A percentile compares a stretch with the other conserved stretches of the same genome.
Evolutionary conservation across 768 basidiomycete species (phyloP).

Genomic region (Tylopilus cervinicoccineus): DNA sequence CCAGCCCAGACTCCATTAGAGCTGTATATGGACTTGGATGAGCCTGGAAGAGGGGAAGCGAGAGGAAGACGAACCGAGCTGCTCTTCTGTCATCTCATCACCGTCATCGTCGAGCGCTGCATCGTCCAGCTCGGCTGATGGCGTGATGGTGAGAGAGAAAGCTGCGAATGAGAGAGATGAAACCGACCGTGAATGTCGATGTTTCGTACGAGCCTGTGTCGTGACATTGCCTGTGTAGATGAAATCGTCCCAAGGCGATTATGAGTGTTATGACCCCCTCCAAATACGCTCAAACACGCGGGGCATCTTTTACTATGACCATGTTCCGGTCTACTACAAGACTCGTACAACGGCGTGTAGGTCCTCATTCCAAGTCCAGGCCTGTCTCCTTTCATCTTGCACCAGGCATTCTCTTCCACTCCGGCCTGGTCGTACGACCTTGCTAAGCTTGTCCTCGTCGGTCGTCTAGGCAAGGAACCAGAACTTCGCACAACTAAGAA

Average conservation of each 20-base stretch:
- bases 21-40: slow-evolving; percentile 35
- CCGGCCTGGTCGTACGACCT: slow-evolving; percentile 54
- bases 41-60: background rate
- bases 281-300: slow-evolving; percentile 21
- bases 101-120: slow-evolving; percentile 72
- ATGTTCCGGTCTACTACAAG: slow-evolving; percentile 54
- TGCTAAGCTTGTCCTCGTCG: slow-evolving; percentile 74
- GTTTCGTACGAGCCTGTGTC: slow-evolving; percentile 88
- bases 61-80: slow-evolving; percentile 55
- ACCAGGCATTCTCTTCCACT: slow-evolving; percentile 64
- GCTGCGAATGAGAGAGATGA: background rate
- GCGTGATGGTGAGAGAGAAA: background rate
- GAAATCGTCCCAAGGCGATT: slow-evolving; percentile 8
- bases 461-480: slow-evolving; percentile 67
- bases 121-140: slow-evolving; percentile 83
- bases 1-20: slow-evolving; percentile 68
- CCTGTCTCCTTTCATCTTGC: background rate
- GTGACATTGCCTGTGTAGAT: slow-evolving; percentile 59
- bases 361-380: slow-evolving; percentile 19
- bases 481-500: slow-evolving; percentile 64
- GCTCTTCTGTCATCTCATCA: slow-evolving; percentile 79
- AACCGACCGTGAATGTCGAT: slow-evolving; percentile 68
- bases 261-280: background rate
- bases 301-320: no score
- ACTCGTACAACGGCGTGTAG: slow-evolving; percentile 45